phyloP scores from a whole-genome alignment of 2,329 filamentous ascomycete genomes.

The Cladophialophora psammophila region DNA sequence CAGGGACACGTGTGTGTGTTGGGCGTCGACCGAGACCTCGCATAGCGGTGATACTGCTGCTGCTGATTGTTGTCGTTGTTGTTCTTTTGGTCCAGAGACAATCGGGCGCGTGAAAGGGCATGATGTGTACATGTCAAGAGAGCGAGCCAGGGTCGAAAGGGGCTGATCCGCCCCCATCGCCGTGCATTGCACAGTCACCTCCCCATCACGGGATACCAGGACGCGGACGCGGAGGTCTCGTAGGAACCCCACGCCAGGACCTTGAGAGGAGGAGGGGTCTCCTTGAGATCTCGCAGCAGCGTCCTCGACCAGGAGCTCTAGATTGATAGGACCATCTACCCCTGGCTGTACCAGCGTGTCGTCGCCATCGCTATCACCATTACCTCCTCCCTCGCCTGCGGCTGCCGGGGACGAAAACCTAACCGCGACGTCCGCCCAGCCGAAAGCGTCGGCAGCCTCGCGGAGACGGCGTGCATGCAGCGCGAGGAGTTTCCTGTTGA shows the following conservation, averaged over 20 bases:
- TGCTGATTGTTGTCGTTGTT: neutral
- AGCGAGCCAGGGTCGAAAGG: slow-evolving; percentile 5
- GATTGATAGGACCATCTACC: neutral
- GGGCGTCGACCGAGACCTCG: slow-evolving; percentile 51
- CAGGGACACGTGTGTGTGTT: slow-evolving; percentile 60
- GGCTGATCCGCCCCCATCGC: slow-evolving; percentile 21
- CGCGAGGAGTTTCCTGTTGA: neutral
- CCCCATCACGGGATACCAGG: slow-evolving; percentile 23
- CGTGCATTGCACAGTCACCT: slow-evolving; percentile 22
- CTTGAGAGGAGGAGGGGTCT: neutral
- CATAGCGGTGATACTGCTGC: slow-evolving; percentile 3
- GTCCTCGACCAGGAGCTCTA: slow-evolving; percentile 3
- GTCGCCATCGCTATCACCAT: neutral
- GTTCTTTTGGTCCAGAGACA: neutral
- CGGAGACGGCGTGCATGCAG: slow-evolving; percentile 17
- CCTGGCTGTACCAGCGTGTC: neutral
- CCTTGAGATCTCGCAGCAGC: slow-evolving; percentile 4
- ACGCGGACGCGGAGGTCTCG: slow-evolving; percentile 23
- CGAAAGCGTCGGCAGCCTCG: slow-evolving; percentile 1
- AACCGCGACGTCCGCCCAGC: too few species aligned
- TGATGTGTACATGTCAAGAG: slow-evolving; percentile 8
- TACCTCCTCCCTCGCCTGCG: neutral
- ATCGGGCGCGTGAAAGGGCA: slow-evolving; percentile 7
- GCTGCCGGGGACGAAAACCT: neutral
- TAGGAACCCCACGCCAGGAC: slow-evolving; percentile 10